phyloP scores from a whole-genome alignment of 179 eudicot genomes.

The Corrigiola litoralis region DNA sequence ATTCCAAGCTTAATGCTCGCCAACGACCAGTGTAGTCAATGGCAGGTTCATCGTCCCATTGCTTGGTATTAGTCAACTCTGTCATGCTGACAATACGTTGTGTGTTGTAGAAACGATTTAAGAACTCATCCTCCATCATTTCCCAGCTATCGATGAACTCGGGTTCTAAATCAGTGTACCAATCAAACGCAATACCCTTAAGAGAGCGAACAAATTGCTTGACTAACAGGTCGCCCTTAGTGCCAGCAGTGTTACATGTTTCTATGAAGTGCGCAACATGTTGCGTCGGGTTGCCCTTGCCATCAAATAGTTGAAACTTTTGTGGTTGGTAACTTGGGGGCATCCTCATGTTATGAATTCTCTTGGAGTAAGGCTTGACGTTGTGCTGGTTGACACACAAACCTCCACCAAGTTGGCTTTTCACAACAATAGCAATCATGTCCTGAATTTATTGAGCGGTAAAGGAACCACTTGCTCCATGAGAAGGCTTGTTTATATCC shows the following conservation, averaged over 20 bases:
- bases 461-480: background rate
- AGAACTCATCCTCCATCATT: background rate
- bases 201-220: background rate
- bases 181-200: background rate
- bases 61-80: background rate
- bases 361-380: background rate
- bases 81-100: background rate
- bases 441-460: background rate
- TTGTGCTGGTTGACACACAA: background rate
- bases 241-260: background rate
- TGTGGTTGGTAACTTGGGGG: background rate
- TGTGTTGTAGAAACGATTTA: background rate
- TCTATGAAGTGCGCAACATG: background rate
- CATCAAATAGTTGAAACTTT: background rate
- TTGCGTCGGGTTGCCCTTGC: background rate
- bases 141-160: background rate
- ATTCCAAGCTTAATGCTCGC: background rate
- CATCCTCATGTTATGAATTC: background rate
- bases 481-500: too few relatives aligned
- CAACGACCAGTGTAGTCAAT: background rate
- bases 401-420: background rate
- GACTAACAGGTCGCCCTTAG: background rate
- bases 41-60: background rate
- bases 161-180: background rate
- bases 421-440: background rate